Evolutionary conservation across 176 grass and related monocot genomes (phyloP), one percentile per base, ranked within the genome.

Genomic region (Musa acuminata): DNA sequence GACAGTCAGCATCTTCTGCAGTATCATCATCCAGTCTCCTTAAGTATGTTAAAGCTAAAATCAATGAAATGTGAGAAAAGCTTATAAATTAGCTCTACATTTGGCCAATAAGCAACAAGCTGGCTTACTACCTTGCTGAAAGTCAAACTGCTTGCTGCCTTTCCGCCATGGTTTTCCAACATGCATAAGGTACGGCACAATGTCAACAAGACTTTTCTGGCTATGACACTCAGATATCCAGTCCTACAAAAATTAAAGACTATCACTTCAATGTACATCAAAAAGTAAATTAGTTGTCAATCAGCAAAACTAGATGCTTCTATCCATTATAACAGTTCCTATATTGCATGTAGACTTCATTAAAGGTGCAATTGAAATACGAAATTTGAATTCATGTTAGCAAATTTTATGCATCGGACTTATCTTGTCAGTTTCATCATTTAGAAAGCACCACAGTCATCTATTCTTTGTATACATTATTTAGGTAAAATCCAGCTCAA

Each of bases 151-250:
- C 55, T 59, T 81, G 67, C 84, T 82, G 73, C 24, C 75, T 84
- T 82, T 93, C 51, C 86, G 75, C 95, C 95, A 98, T 80, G 95
- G 88, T 49, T 91, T 91, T 80, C 95, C 95, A 83, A 78, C 88
- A 86, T 98, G 90, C 95, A 98, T 91, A 78, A 98, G 84, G 70
- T 93, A 93, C 75, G 88, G 90, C 11, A 91, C 90, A 63, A 98
- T 93, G n/a, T 86, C 90, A 76, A 89, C 53, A 49, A 98, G 81
- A 76, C 91, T 91, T 87, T 76, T 89, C 75, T 93, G 84, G 24
- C 58, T 88, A 64, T 98, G 72, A 75, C 80, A 93, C 62, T 98
- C 90, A 53, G 68, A 83, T 80, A 98, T 85, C 95, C 95, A 98
- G 8, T 87, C 90, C 95, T 98, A 73, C 43, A 43, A 64, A 19